These are phyloP conservation scores for Lithospermum erythrorhizon DNA, from an alignment of 257 asterid species.

Conservation along the genomic window DNA sequence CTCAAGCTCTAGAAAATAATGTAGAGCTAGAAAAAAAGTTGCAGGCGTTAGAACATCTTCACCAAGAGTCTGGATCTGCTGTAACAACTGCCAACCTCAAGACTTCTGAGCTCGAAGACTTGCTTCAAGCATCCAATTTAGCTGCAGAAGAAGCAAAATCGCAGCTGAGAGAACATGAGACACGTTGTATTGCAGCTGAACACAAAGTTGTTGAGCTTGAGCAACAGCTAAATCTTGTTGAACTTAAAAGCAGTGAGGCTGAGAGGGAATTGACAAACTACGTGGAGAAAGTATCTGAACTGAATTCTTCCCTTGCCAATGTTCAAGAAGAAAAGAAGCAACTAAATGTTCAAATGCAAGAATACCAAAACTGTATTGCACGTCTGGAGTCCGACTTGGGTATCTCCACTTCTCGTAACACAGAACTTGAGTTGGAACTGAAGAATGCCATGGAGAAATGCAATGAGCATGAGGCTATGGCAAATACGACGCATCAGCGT, in stretches of 20 bases:
- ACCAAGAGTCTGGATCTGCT: conserved; percentile 47
- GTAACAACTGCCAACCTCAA: conserved; percentile 36
- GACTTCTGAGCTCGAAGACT: conserved; percentile 52
- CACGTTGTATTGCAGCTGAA: conserved; percentile 48
- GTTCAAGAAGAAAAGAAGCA: conserved; percentile 47
- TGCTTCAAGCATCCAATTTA: conserved; percentile 26
- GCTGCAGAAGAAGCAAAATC: conserved; percentile 54
- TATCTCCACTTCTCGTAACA: conserved; percentile 30
- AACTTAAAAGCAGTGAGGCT: conserved; percentile 43
- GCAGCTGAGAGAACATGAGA: conserved; percentile 40
- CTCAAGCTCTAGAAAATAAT: conserved; percentile 60
- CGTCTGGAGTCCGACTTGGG: conserved; percentile 42
- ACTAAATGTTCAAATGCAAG: conserved; percentile 38
- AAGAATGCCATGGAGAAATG: conserved; percentile 39
- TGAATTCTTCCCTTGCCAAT: conserved; percentile 33
- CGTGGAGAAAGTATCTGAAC: conserved; percentile 41
- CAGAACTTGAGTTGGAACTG: conserved; percentile 64
- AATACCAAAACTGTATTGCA: conserved; percentile 36
- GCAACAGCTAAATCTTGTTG: conserved; percentile 48
- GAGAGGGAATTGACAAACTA: conserved; percentile 42
- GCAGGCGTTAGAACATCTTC: conserved; percentile 59
- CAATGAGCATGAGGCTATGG: conserved; percentile 61
- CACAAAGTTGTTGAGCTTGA: conserved; percentile 54
- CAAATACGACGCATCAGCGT: conserved; percentile 44
- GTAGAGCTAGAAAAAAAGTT: conserved; percentile 67